These are phyloP conservation scores for Zangia roseola DNA, from an alignment of 768 basidiomycete genomes.

Conservation along the genomic window DNA sequence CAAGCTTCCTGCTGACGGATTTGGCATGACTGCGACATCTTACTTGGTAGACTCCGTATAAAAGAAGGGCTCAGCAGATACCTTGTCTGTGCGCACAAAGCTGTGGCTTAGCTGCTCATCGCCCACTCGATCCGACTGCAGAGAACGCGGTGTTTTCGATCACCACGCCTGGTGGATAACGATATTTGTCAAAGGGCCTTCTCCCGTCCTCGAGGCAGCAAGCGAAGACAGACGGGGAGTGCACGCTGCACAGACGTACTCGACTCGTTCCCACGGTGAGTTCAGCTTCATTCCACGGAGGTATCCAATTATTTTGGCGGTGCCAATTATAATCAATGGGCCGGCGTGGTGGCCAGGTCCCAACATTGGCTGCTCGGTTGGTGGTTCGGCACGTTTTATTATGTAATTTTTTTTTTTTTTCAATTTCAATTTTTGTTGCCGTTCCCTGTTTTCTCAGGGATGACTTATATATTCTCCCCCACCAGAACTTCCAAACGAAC, in stretches of 20 bases:
- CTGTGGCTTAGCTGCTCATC: conserved; percentile 10
- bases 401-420: background rate
- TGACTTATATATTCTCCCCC: conserved; percentile 24
- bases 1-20: background rate
- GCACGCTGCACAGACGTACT: conserved; percentile 17
- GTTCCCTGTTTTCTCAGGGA: background rate
- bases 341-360: conserved; percentile 21
- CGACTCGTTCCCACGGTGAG: conserved; percentile 29
- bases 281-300: conserved; percentile 30
- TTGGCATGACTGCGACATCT: conserved; percentile 10
- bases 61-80: conserved; percentile 9
- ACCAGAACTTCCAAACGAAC: conserved; percentile 17
- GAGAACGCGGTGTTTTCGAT: conserved; percentile 19
- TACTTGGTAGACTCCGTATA: conserved; percentile 17
- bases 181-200: conserved; percentile 23
- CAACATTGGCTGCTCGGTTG: conserved; percentile 25
- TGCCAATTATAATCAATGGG: conserved; percentile 29
- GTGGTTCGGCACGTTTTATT: conserved; percentile 27
- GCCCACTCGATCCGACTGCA: conserved; percentile 13
- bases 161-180: conserved; percentile 23
- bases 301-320: conserved; percentile 22
- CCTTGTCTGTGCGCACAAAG: conserved; percentile 1
- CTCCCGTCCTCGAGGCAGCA: conserved; percentile 34
- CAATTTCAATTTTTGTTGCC: background rate
- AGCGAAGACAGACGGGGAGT: conserved; percentile 26